Evolutionary conservation across 208 protist genomes (phyloP).

Genomic region (Leishmania arabica): DNA sequence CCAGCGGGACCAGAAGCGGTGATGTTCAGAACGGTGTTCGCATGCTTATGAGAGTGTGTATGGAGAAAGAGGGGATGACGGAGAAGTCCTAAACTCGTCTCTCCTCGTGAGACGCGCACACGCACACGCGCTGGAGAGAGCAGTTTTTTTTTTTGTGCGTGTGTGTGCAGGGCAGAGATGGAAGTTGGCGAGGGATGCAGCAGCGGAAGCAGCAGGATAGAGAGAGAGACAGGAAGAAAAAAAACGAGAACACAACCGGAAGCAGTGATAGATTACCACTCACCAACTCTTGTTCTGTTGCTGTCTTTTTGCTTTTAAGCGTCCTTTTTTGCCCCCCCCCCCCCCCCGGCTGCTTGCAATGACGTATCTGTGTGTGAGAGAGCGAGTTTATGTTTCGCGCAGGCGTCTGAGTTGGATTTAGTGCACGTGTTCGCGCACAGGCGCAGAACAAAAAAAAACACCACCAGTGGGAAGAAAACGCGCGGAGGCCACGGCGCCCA

Average conservation of each 20-base stretch:
- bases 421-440: background rate
- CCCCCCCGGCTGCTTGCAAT: background rate
- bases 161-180: background rate
- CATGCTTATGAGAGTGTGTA: too few species aligned
- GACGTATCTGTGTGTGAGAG: background rate
- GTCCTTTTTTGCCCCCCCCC: background rate
- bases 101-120: background rate
- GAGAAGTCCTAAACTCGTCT: too few species aligned
- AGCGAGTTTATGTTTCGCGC: background rate
- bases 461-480: background rate
- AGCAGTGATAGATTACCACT: conserved; percentile 31
- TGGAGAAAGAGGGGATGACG: too few species aligned
- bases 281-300: background rate
- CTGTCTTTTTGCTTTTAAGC: background rate
- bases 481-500: background rate
- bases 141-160: background rate
- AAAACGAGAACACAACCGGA: background rate
- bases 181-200: background rate
- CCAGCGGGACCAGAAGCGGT: too few species aligned
- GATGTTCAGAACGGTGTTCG: too few species aligned
- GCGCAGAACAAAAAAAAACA: background rate
- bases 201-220: background rate
- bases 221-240: background rate
- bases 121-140: background rate
- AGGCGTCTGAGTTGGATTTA: background rate